Percentiles rank a stretch among this genome's conserved stretches.
Evolutionary conservation across 257 asterid genomes (phyloP).

Genomic region (Asclepias syriaca): DNA sequence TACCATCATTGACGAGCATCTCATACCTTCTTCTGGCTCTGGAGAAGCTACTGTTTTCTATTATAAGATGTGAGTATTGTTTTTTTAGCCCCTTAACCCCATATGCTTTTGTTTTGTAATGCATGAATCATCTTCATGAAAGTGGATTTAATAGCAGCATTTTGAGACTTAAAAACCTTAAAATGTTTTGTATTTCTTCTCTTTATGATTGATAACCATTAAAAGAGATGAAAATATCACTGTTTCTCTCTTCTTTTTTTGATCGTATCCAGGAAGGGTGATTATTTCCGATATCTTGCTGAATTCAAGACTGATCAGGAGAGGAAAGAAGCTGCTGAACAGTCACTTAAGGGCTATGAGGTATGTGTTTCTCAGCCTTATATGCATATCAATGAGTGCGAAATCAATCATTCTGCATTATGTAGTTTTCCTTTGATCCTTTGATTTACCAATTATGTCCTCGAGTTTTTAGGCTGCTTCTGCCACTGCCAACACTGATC

Average conservation of each 20-base stretch:
- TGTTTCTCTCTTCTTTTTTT: neutral
- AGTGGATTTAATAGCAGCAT: neutral
- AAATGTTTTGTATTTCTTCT: neutral
- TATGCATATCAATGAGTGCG: neutral
- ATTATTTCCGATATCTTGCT: slow-evolving; percentile 79
- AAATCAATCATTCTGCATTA: neutral
- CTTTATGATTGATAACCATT: neutral
- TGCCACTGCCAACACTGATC: slow-evolving; percentile 57
- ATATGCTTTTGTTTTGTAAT: too few species aligned
- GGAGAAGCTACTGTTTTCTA: slow-evolving; percentile 94
- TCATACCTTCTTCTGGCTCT: slow-evolving; percentile 67
- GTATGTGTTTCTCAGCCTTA: slow-evolving; percentile 29
- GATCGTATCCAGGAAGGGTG: slow-evolving; percentile 63
- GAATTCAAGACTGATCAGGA: slow-evolving; percentile 78
- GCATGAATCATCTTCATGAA: neutral
- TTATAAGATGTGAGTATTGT: slow-evolving; percentile 68
- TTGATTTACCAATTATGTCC: slow-evolving; percentile 13
- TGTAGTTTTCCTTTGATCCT: neutral
- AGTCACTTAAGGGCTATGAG: slow-evolving; percentile 82
- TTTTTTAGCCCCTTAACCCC: too few species aligned
- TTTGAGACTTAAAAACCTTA: neutral
- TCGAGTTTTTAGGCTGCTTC: slow-evolving; percentile 54
- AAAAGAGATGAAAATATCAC: neutral
- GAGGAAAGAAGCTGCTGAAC: slow-evolving; percentile 75
- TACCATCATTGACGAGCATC: slow-evolving; percentile 64